Evolutionary conservation across 805 yeast species (phyloP), one percentile per base, ranked within the genome.

Genomic region (Wickerhamiella siamensis): DNA sequence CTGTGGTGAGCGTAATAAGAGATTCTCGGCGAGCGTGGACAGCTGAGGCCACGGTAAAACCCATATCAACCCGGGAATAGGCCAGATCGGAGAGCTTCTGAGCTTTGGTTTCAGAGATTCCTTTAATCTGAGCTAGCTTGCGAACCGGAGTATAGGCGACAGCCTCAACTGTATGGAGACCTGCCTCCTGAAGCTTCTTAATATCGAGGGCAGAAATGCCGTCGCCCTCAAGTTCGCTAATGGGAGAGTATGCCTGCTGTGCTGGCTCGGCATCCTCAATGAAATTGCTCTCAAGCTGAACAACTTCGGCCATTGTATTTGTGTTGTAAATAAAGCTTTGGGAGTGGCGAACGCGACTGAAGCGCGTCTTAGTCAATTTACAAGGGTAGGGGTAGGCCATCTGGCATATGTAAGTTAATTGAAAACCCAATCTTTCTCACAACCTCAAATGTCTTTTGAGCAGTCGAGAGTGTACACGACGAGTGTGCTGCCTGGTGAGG

Each of bases 21-120:
- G 86, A 95, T 4, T 88, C 76, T 53, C 97, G 71, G 53, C 95
- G 72, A 53, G 78, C 75, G 59, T 86, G 95, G 58, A 83, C 84
- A 58, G 86, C 96, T 1, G 94, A 79, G 2, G 97, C 98, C 0
- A 97, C 88, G 18, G 95, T 88, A 65, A 91, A 91, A 0, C 98
- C 98, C 78, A 91, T 74, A 5, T 95, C 95, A 2, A 88, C 96
- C 38, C 77, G 64, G 53, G 81, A 77, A 32, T 88, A 72, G 0
- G 97, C 95, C 53, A 83, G 95, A 34, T 69, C 70, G 39, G 87
- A 65, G 40, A 91, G 65, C 50, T 77, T 76, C 53, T 84, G 96
- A 1, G 96, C 96, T 58, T 91, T 91, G 41, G 88, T 88, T 56
- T 91, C 98, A 9, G 94, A 81, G 29, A 91, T 86, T 36, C 98